Evolutionary conservation across 2,329 filamentous ascomycete genomes (phyloP).

Genomic region (Aspergillus sp.): DNA sequence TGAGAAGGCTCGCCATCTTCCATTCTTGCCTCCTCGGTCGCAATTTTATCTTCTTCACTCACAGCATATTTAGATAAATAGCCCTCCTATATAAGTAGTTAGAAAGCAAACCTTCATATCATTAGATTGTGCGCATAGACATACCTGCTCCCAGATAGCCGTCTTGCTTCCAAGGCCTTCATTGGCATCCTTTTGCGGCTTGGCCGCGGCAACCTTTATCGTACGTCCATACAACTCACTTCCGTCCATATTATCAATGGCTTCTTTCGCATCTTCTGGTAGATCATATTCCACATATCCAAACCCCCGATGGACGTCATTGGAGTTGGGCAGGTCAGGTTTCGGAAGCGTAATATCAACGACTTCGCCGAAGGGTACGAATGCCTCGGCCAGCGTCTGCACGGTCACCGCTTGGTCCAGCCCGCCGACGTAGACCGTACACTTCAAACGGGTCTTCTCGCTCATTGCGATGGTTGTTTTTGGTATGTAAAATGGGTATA

Average conservation of each 20-base stretch:
- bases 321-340: conserved; percentile 75
- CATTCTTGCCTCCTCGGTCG: conserved; percentile 55
- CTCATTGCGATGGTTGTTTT: conserved; percentile 59
- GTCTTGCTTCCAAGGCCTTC: conserved; percentile 90
- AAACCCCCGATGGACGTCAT: conserved; percentile 83
- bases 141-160: conserved; percentile 94
- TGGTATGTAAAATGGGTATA: not conserved
- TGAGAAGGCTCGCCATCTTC: conserved; percentile 57
- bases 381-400: conserved; percentile 79
- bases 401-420: conserved; percentile 76
- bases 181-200: conserved; percentile 82
- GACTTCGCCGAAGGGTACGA: conserved; percentile 96
- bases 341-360: conserved; percentile 88
- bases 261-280: conserved; percentile 81
- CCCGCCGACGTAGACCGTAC: conserved; percentile 89
- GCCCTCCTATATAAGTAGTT: conserved; percentile 66
- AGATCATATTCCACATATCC: conserved; percentile 95
- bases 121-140: conserved; percentile 25
- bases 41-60: conserved; percentile 72
- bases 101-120: conserved; percentile 9
- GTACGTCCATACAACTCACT: conserved; percentile 90
- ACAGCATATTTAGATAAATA: conserved; percentile 89
- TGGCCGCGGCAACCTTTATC: conserved; percentile 89
- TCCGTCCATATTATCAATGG: conserved; percentile 99
- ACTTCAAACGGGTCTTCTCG: conserved; percentile 78